These are phyloP conservation scores for Aspergillus wentii DNA, from an alignment of 495 filamentous ascomycete genomes.

Conservation along the genomic window DNA sequence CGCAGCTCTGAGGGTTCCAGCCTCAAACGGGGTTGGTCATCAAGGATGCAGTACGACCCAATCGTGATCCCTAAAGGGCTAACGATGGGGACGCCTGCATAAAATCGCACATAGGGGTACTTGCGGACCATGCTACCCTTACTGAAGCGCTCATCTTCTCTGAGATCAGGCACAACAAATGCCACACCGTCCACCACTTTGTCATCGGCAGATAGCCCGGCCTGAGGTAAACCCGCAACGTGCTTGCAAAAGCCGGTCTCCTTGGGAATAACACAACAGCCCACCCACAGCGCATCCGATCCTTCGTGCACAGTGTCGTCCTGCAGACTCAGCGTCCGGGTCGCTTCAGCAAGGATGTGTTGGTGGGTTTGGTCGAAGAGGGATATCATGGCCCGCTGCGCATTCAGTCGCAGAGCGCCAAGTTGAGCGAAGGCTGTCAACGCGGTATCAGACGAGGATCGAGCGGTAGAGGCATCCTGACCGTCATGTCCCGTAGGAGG, in stretches of 20 bases:
- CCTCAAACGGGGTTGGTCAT: constrained; percentile 33
- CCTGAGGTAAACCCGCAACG: constrained; percentile 4
- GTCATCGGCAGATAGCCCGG: constrained; percentile 5
- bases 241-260: constrained; percentile 39
- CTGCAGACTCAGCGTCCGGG: constrained; percentile 40
- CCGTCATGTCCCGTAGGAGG: too few relatives aligned
- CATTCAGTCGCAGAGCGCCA: constrained; percentile 43
- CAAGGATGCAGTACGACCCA: constrained; percentile 56
- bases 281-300: constrained; percentile 31
- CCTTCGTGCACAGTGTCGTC: constrained; percentile 17
- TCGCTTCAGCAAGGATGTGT: constrained; percentile 56
- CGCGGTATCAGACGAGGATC: constrained; percentile 45
- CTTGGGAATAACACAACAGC: constrained; percentile 38
- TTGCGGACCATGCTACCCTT: constrained; percentile 19
- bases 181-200: constrained; percentile 9
- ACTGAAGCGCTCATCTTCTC: constrained; percentile 17
- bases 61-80: constrained; percentile 53
- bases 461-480: constrained; percentile 11
- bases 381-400: constrained; percentile 45
- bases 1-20: constrained; percentile 9
- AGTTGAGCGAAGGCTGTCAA: constrained; percentile 59
- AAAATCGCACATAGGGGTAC: constrained; percentile 45
- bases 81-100: constrained; percentile 55
- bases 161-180: constrained; percentile 19
- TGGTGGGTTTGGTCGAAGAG: constrained; percentile 48